Evolutionary conservation across 768 basidiomycete species (phyloP).

Genomic region (Coprinopsis strossmayeri): DNA sequence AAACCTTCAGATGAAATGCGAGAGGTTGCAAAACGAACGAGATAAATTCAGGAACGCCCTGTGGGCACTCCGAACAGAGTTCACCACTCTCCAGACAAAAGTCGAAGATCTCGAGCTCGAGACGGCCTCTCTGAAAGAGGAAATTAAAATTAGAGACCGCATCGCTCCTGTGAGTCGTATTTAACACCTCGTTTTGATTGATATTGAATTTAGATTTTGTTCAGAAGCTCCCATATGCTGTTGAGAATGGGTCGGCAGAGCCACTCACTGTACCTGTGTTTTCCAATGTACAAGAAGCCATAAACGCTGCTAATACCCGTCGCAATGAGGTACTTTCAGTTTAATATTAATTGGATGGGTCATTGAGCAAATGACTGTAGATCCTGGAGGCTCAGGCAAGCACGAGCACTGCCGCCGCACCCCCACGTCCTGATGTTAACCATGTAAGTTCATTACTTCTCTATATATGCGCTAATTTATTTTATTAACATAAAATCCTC

Average conservation of each 20-base stretch:
- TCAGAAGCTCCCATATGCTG: neutral
- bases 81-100: slow-evolving; percentile 7
- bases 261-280: neutral
- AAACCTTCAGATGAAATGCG: neutral
- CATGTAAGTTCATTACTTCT: no score
- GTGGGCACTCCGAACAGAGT: neutral
- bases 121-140: slow-evolving; percentile 2
- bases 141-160: neutral
- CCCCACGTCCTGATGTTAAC: no score
- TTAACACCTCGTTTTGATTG: neutral
- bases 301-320: neutral
- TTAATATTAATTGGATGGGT: neutral
- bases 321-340: neutral
- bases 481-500: no score
- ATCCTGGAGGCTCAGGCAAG: neutral
- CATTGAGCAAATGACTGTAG: neutral
- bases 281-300: neutral
- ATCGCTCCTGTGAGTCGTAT: neutral
- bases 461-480: no score
- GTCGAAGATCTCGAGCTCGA: slow-evolving; percentile 5
- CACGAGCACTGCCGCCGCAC: no score
- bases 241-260: neutral
- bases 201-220: neutral
- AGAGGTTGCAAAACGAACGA: slow-evolving; percentile 1
- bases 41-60: slow-evolving; percentile 7